Evolutionary conservation across 768 basidiomycete species (phyloP).

Genomic region (Kwoniella newhampshirensis): DNA sequence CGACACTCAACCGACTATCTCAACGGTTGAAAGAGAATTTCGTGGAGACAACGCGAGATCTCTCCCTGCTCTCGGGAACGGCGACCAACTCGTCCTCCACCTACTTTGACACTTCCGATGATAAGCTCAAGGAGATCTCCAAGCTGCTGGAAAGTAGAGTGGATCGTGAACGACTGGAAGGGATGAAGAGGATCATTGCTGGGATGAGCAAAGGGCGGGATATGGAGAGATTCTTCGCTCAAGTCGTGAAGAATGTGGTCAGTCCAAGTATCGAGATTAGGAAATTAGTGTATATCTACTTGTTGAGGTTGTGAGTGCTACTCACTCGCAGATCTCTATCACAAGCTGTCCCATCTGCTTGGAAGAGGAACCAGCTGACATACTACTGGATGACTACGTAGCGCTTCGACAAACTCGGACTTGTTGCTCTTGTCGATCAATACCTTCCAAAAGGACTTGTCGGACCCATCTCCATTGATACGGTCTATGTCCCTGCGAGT

Average conservation of each 20-base stretch:
- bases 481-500: constrained; percentile 95
- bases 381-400: constrained; percentile 13
- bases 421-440: constrained; percentile 94
- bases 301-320: constrained; percentile 68
- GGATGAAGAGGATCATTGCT: constrained; percentile 90
- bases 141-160: constrained; percentile 83
- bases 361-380: background rate
- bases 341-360: too few relatives aligned
- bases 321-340: background rate
- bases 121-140: constrained; percentile 76
- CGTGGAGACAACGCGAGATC: constrained; percentile 50
- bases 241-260: constrained; percentile 95
- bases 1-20: constrained; percentile 45
- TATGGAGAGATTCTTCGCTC: constrained; percentile 90
- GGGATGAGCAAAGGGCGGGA: constrained; percentile 92
- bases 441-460: constrained; percentile 94
- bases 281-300: constrained; percentile 94
- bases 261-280: constrained; percentile 88
- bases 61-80: constrained; percentile 41
- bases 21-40: constrained; percentile 53
- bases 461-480: constrained; percentile 87
- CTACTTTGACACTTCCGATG: constrained; percentile 60
- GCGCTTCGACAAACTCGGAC: constrained; percentile 86
- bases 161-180: constrained; percentile 88
- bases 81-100: constrained; percentile 25